A percentile compares a stretch with the other conserved stretches of the same genome.
Evolutionary conservation across 257 asterid genomes (phyloP).

Genomic region (Nicotiana noctiflora): DNA sequence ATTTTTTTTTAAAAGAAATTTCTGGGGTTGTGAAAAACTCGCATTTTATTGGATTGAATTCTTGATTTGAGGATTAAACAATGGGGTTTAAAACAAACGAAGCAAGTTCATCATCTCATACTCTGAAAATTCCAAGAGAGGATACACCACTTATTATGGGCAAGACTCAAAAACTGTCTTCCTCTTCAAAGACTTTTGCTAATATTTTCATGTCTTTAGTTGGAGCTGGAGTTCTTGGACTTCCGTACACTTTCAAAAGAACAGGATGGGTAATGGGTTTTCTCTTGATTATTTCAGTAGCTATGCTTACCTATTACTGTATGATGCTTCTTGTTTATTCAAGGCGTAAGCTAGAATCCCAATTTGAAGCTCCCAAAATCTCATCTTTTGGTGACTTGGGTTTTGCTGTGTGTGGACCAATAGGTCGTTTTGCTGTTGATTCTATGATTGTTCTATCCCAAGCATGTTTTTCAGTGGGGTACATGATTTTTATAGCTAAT

Average conservation of each 20-base stretch:
- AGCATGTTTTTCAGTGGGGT: conserved; percentile 16
- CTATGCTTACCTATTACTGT: conserved; percentile 8
- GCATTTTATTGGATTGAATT: not conserved
- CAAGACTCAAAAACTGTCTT: conserved; percentile 1
- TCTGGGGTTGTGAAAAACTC: not conserved
- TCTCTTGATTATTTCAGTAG: conserved; percentile 14
- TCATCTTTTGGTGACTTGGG: conserved; percentile 24
- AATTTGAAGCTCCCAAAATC: not conserved
- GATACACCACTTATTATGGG: conserved; percentile 54
- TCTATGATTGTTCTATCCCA: conserved; percentile 17
- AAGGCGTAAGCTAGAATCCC: conserved; percentile 11
- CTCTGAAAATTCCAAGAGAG: conserved; percentile 42
- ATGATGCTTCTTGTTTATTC: conserved; percentile 20
- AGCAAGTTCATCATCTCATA: conserved; percentile 46
- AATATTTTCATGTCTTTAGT: conserved; percentile 19
- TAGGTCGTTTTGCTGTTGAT: conserved; percentile 20
- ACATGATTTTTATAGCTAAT: conserved; percentile 18
- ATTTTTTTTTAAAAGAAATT: not conserved
- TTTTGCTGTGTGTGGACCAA: conserved; percentile 15
- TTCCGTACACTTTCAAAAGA: conserved; percentile 17
- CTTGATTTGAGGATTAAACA: not conserved
- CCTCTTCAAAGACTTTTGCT: conserved; percentile 13
- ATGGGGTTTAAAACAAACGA: too few species aligned
- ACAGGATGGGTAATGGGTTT: conserved; percentile 17
- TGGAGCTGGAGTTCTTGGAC: conserved; percentile 20